Conservation (phyloP, 176 grass and related monocot genomes). For the Saccharum officinarum region DNA sequence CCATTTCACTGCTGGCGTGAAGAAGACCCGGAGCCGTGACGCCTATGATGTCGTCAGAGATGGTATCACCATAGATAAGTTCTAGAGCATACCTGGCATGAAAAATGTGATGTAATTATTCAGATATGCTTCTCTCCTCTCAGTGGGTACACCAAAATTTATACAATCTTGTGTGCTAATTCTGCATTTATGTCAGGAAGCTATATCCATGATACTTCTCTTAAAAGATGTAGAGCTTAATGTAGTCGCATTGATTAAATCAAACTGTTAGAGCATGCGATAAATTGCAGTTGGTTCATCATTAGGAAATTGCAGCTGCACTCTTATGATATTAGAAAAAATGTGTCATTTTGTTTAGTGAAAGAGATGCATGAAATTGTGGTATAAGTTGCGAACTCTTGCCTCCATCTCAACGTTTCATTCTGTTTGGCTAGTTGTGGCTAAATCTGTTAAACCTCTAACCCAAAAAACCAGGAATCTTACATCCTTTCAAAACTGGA, state of each 20-base stretch:
- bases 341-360: not conserved
- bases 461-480: not conserved
- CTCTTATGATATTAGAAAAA: not conserved
- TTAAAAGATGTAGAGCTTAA: not conserved
- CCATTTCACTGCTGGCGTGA: constrained; percentile 71
- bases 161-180: not conserved
- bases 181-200: not conserved
- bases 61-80: constrained; percentile 82
- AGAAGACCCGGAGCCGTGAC: constrained; percentile 70
- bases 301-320: not conserved
- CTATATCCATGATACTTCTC: not conserved
- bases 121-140: not conserved
- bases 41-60: constrained; percentile 85
- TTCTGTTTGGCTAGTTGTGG: not conserved
- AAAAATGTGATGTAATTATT: constrained; percentile 35
- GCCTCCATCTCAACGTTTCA: not conserved
- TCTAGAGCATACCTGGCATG: constrained; percentile 51
- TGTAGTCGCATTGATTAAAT: not conserved
- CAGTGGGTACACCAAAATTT: not conserved
- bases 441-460: not conserved
- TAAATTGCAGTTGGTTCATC: not conserved
- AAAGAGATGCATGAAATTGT: not conserved
- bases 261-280: not conserved
- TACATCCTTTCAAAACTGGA: not conserved
- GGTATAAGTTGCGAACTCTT: not conserved